Percentiles rank a stretch among this genome's conserved stretches.
Conservation (phyloP, 345 rosid species). For the Rhizophora apiculata region DNA sequence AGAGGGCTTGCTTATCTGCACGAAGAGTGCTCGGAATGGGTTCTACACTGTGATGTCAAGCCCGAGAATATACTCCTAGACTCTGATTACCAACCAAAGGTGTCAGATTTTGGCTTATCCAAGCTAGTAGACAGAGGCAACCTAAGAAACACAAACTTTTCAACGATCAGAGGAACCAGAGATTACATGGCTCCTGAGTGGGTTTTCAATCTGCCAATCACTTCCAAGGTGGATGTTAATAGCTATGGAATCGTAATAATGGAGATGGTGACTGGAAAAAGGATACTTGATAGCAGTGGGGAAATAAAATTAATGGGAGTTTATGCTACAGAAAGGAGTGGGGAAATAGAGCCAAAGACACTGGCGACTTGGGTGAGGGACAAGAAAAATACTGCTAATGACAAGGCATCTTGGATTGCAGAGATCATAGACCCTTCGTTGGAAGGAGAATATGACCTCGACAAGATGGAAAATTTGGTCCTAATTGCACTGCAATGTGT, state of each 20-base stretch:
- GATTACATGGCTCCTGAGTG: constrained; percentile 16
- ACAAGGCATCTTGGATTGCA: background rate
- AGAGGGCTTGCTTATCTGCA: constrained; percentile 18
- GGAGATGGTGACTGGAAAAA: constrained; percentile 10
- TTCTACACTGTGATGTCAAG: constrained; percentile 18
- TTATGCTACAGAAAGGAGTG: constrained; percentile 5
- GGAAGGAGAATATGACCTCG: constrained; percentile 1
- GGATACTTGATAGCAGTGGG: no score
- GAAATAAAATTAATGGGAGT: background rate
- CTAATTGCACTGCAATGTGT: constrained; percentile 26
- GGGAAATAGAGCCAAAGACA: constrained; percentile 28
- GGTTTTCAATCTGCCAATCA: constrained; percentile 7
- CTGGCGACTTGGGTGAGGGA: background rate
- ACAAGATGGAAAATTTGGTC: constrained; percentile 22
- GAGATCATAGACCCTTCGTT: background rate
- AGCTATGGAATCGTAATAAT: constrained; percentile 13
- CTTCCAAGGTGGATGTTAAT: constrained; percentile 18
- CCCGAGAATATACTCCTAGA: constrained; percentile 12
- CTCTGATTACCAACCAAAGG: background rate
- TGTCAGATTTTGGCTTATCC: constrained; percentile 13
- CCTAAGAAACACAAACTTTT: background rate
- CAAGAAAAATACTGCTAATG: background rate
- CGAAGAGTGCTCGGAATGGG: constrained; percentile 14
- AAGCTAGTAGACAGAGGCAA: background rate
- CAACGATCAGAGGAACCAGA: constrained; percentile 13